Evolutionary conservation across 495 filamentous ascomycete species (phyloP).

Genomic region (Hyaloscypha finlandica): DNA sequence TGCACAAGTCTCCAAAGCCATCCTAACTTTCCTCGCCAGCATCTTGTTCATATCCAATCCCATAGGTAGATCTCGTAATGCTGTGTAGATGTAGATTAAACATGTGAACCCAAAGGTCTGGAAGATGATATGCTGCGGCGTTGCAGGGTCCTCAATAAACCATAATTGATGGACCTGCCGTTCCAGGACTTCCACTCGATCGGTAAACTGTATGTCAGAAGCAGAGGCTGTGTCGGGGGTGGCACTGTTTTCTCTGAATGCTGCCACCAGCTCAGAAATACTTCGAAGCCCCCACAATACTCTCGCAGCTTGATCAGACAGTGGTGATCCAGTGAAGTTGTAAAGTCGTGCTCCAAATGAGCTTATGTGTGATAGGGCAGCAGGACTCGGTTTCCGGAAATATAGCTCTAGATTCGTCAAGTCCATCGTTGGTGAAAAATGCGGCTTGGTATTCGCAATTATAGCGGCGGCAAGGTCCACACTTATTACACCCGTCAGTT

Average conservation of each 20-base stretch:
- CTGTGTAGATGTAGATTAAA: slow-evolving; percentile 26
- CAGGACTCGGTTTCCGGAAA: slow-evolving; percentile 20
- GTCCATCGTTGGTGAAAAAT: slow-evolving; percentile 14
- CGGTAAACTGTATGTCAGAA: slow-evolving; percentile 23
- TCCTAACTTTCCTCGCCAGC: slow-evolving; percentile 18
- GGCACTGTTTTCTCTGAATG: slow-evolving; percentile 14
- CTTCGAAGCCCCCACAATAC: slow-evolving; percentile 29
- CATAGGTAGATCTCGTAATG: slow-evolving; percentile 22
- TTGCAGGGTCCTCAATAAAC: slow-evolving; percentile 18
- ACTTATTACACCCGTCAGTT: slow-evolving; percentile 1
- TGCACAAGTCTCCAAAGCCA: slow-evolving; percentile 10
- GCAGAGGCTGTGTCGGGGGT: slow-evolving; percentile 7
- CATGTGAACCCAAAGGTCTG: slow-evolving; percentile 22
- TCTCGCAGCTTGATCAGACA: slow-evolving; percentile 17
- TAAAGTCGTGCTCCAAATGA: slow-evolving; percentile 20
- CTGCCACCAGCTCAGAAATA: slow-evolving; percentile 16
- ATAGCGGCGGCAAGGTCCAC: slow-evolving; percentile 20
- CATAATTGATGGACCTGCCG: slow-evolving; percentile 20
- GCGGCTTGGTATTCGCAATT: slow-evolving; percentile 11
- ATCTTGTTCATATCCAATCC: slow-evolving; percentile 24
- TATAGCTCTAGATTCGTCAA: slow-evolving; percentile 5
- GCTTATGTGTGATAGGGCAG: slow-evolving; percentile 15
- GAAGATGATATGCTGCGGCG: slow-evolving; percentile 23
- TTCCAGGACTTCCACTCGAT: slow-evolving; percentile 30
- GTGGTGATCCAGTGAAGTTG: slow-evolving; percentile 19